Evolutionary conservation across 2,329 filamentous ascomycete species (phyloP), one percentile per base, ranked within the genome.

Genomic region (Talaromyces islandicus): DNA sequence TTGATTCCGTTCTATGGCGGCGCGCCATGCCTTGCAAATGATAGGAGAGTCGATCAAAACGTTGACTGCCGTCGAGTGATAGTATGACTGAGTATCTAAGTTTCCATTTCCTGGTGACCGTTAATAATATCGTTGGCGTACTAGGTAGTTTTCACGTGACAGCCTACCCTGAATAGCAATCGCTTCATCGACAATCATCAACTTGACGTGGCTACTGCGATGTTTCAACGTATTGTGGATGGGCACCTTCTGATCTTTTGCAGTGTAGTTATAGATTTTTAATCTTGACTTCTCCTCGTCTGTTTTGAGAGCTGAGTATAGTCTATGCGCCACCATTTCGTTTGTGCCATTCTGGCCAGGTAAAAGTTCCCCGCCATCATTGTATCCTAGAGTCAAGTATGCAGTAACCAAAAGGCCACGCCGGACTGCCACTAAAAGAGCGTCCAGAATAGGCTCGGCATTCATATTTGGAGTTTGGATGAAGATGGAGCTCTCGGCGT

Each of bases 391-490:
- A 64, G 88, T 91, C 1, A 91, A 80, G 64, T 90, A 92, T 69
- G 85, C 87, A 0, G 83, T 85, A 0, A 92, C 85, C 56, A 86
- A 77, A 0, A 92, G 73, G 0, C 89, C 89, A 1, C 89, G 79
- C 62, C 85, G 80, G n/a, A 87, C 81, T 0, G 90, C 89, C 3
- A 80, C 81, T 0, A 83, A 69, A 3, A 92, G 81, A 0, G 85
- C 86, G 0, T 85, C 82, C 0, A 91, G 67, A 0, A 92, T 75
- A 0, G 85, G 86, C 60, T 83, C 82, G 0, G 89, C 88, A 66
- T 93, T 93, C 41, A 93, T 80, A 24, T 90, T 88, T 0, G 90
- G 90, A 0, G 88, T 87, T 70, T 92, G 88, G 60, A 93, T 91
- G 67, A 92, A 91, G n/a, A 92, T 81, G 29, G 75, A 80, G 12